Conservation (phyloP, 768 basidiomycete genomes). For the Hygrophoropsis aurantiaca region DNA sequence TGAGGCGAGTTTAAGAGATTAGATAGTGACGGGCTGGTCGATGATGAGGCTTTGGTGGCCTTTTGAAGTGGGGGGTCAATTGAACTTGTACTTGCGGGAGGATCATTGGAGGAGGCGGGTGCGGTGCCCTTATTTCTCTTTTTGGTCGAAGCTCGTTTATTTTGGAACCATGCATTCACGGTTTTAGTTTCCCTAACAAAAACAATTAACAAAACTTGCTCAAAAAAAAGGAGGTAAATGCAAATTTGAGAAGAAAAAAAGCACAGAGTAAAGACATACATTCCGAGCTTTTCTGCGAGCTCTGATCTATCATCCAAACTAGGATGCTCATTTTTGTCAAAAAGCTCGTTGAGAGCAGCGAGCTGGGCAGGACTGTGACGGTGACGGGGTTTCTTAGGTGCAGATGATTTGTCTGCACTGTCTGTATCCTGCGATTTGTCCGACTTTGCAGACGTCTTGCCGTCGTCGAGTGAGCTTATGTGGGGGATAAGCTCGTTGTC, state of each 20-base stretch:
- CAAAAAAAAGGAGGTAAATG: conserved; percentile 5
- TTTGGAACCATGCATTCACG: conserved; percentile 86
- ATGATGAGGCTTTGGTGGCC: conserved; percentile 24
- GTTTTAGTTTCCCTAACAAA: conserved; percentile 74
- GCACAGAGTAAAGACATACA: conserved; percentile 48
- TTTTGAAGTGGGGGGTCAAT: conserved; percentile 14
- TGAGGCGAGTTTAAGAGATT: conserved; percentile 39
- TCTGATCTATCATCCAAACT: conserved; percentile 64
- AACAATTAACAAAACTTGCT: conserved; percentile 11
- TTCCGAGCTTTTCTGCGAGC: conserved; percentile 71
- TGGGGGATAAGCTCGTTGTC: conserved; percentile 18
- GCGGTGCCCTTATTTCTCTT: conserved; percentile 54
- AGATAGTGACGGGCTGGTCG: conserved; percentile 37
- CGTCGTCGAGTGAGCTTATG: conserved; percentile 14
- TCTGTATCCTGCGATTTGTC: conserved; percentile 25
- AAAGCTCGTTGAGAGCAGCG: conserved; percentile 75
- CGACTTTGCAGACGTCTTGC: conserved; percentile 18
- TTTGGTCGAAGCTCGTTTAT: conserved; percentile 81
- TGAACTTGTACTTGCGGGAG: conserved; percentile 29
- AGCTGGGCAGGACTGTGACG: conserved; percentile 73
- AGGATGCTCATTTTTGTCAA: conserved; percentile 75
- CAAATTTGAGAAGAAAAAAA: conserved; percentile 3
- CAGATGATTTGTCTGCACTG: conserved; percentile 17
- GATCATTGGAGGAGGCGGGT: conserved; percentile 26
- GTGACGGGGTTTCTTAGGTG: conserved; percentile 72